Conservation (phyloP, 345 rosid genomes). For the Toxicodendron radicans region DNA sequence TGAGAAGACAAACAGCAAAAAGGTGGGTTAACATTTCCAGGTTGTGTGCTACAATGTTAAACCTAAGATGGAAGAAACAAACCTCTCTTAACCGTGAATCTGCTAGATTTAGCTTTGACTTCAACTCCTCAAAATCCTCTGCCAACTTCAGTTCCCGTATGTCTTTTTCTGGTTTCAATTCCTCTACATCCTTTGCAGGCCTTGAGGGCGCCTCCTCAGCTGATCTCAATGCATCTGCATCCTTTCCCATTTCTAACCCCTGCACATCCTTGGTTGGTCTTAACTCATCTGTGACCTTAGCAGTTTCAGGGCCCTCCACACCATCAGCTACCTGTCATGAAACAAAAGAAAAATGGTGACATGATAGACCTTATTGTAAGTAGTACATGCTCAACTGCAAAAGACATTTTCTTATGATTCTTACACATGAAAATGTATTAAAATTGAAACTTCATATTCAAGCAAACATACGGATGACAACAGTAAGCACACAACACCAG, state of each 20-base stretch:
- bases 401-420: not conserved
- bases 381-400: not conserved
- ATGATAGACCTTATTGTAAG: not conserved
- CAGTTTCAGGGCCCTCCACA: slow-evolving; percentile 4
- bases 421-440: not conserved
- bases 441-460: no score
- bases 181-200: slow-evolving; percentile 15
- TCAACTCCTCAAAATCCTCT: slow-evolving; percentile 39
- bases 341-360: not conserved
- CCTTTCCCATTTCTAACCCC: slow-evolving; percentile 5
- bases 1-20: not conserved
- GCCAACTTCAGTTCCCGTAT: slow-evolving; percentile 17
- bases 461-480: no score
- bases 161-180: slow-evolving; percentile 15
- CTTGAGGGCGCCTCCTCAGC: slow-evolving; percentile 2
- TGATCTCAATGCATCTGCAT: not conserved
- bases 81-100: slow-evolving; percentile 44
- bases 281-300: slow-evolving; percentile 4
- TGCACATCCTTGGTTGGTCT: slow-evolving; percentile 10
- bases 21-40: not conserved
- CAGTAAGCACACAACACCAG: not conserved
- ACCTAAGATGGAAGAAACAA: slow-evolving; percentile 1
- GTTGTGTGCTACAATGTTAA: not conserved
- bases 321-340: slow-evolving; percentile 30
- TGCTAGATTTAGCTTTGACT: slow-evolving; percentile 32